Evolutionary conservation across 306 rosid genomes (phyloP).

Genomic region (Malus sylvestris): DNA sequence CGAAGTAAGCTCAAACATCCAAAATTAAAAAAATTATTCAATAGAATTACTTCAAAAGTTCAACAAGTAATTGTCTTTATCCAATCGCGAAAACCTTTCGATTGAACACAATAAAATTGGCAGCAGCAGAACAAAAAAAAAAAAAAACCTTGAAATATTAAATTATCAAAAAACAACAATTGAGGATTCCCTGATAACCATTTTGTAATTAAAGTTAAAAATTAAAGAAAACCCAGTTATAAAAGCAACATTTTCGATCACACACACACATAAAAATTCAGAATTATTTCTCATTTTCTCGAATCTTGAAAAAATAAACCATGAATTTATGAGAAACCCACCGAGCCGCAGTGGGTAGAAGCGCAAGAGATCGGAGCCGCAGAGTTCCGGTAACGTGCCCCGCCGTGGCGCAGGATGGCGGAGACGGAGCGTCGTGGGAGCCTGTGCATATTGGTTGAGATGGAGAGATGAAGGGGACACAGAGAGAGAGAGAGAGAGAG

Average conservation of each 20-base stretch:
- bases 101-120: background rate
- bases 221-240: background rate
- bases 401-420: constrained; percentile 46
- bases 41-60: background rate
- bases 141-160: background rate
- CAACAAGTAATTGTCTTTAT: background rate
- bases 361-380: constrained; percentile 37
- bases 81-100: background rate
- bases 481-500: background rate
- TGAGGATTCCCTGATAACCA: background rate
- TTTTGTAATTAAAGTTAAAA: background rate
- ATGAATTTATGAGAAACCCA: background rate
- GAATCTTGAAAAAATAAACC: background rate
- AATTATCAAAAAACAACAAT: background rate
- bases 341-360: constrained; percentile 27
- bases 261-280: background rate
- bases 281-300: background rate
- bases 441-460: constrained; percentile 46
- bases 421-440: constrained; percentile 63
- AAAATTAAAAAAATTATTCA: background rate
- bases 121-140: background rate
- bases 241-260: background rate
- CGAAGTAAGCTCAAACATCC: background rate
- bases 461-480: background rate
- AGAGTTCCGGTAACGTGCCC: constrained; percentile 25